Conservation (phyloP, 306 rosid species). For the Dryas alaskensis region DNA sequence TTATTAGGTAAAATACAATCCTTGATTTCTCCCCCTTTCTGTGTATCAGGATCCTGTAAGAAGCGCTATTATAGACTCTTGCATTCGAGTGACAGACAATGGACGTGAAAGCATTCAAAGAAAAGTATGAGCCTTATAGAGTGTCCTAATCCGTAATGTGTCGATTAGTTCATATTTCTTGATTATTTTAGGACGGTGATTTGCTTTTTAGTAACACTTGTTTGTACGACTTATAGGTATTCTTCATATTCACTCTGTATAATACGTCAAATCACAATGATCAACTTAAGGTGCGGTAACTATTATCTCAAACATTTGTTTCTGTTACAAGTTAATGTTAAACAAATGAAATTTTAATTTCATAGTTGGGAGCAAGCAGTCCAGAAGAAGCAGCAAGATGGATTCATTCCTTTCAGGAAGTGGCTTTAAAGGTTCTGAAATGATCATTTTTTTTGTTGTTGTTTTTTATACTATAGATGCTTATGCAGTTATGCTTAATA, state of each 20-base stretch:
- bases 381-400: conserved; percentile 43
- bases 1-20: neutral
- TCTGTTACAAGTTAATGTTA: neutral
- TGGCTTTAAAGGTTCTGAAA: conserved; percentile 23
- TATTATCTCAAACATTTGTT: neutral
- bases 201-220: neutral
- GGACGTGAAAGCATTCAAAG: conserved; percentile 41
- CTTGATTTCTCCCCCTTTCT: neutral
- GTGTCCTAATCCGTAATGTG: conserved; percentile 1
- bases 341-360: neutral
- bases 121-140: conserved; percentile 24
- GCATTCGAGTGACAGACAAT: conserved; percentile 37
- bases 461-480: neutral
- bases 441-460: neutral
- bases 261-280: conserved; percentile 39
- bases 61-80: conserved; percentile 34
- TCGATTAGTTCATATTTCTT: neutral
- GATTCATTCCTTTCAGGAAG: conserved; percentile 39
- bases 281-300: conserved; percentile 33
- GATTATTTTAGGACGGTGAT: neutral
- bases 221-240: conserved; percentile 24
- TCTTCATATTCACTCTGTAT: conserved; percentile 34
- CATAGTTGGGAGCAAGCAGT: conserved; percentile 40
- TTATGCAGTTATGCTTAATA: neutral
- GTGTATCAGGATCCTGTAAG: conserved; percentile 28